A percentile compares a stretch with the other conserved stretches of the same genome.
Evolutionary conservation across 805 yeast genomes (phyloP).

Genomic region (Yarrowia porcina): DNA sequence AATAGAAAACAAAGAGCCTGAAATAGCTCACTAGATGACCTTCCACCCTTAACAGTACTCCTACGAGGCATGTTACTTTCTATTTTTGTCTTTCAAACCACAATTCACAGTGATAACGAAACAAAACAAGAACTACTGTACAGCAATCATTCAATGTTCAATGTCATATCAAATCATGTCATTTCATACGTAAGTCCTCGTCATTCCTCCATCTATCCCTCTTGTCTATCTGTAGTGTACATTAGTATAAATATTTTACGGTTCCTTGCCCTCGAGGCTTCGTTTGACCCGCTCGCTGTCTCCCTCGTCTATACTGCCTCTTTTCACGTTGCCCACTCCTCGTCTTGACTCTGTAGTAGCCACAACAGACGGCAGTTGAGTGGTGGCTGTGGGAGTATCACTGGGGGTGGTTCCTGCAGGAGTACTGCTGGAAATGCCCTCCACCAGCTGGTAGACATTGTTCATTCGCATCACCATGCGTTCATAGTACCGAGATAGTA

Average conservation of each 20-base stretch:
- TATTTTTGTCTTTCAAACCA: too few species aligned
- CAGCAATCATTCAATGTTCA: too few species aligned
- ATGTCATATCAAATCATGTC: too few species aligned
- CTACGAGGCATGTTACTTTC: too few species aligned
- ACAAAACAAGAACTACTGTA: too few species aligned
- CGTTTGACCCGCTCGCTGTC: conserved; percentile 11
- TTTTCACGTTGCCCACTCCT: conserved; percentile 6
- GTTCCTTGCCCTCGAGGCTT: background rate
- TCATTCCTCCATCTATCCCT: background rate
- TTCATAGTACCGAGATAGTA: conserved; percentile 39
- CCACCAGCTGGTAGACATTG: conserved; percentile 30
- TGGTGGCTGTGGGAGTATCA: background rate
- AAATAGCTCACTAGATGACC: too few species aligned
- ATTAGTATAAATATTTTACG: conserved; percentile 11
- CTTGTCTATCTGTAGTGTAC: background rate
- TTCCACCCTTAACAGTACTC: too few species aligned
- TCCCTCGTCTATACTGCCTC: conserved; percentile 15
- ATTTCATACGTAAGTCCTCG: too few species aligned
- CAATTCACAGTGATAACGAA: too few species aligned
- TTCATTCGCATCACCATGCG: conserved; percentile 36
- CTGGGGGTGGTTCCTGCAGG: background rate
- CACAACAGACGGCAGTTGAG: conserved; percentile 3
- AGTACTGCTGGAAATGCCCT: background rate
- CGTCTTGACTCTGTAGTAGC: background rate
- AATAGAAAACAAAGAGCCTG: too few species aligned